Evolutionary conservation across 108 stramenopile genomes (phyloP), one percentile per base, ranked within the genome.

Genomic region (Parietichytrium sp.): DNA sequence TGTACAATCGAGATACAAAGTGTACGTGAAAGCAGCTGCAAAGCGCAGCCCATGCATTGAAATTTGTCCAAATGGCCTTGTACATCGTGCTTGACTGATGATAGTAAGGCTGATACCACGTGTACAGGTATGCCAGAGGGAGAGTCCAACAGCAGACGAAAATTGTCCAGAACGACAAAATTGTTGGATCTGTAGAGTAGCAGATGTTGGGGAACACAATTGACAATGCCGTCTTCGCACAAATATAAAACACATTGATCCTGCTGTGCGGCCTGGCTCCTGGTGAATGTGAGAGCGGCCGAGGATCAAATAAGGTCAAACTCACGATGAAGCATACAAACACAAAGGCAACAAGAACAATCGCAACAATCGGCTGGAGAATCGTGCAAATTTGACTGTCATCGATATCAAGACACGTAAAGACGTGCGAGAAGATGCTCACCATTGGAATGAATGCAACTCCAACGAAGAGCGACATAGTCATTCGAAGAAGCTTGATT

Each of bases 21-120:
- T 42, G 61, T 6, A 72, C 61, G 61, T 72, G 61, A 8, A 72
- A 20, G 45, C 36, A 72, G 33, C 38, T 72, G 61, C 61, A 72
- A 33, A 20, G 16, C 20, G 61, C 61, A n/a, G 61, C 45, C 61
- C 61, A 72, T 0, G 61, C 61, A 7, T 45, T 1, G 10, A 72
- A 45, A n/a, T 42, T 45, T 1, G 61, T 45, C 38, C 36, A 42
- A 10, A 72, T 20, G n/a, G 61, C 61, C 10, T 42, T 33, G 10
- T 45, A 33, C 33, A 72, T 45, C n/a, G 38, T 42, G 0, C 36
- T 42, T 6, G 23, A 33, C 20, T 72, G 61, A 27, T 72, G 38
- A 72, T 45, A 72, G 61, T 72, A 72, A 6, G 61, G 61, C 61
- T 72, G 61, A 42, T 72, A 72, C 61, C 61, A 72, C 1, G 61